These are phyloP conservation scores for Darksidea phi DNA, from an alignment of 495 filamentous ascomycete species.

Conservation along the genomic window DNA sequence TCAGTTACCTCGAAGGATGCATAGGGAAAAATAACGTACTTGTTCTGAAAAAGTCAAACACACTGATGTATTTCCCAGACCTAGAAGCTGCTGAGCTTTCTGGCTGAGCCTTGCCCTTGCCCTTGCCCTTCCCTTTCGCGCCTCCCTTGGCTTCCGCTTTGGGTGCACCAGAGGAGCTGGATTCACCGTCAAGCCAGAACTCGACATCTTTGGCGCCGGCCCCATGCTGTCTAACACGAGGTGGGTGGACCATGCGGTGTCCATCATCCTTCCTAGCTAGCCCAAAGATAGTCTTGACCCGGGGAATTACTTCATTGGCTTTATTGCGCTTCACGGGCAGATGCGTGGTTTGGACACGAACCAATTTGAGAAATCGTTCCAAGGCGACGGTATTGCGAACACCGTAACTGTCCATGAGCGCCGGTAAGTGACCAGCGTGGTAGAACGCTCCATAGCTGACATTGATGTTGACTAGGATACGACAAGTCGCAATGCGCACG, in stretches of 20 bases:
- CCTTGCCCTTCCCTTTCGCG: conserved; percentile 10
- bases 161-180: conserved; percentile 1
- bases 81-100: conserved; percentile 4
- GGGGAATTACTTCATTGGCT: conserved; percentile 8
- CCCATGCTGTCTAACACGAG: conserved; percentile 15
- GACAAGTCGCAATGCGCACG: conserved; percentile 44
- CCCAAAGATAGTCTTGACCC: conserved; percentile 27
- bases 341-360: conserved; percentile 19
- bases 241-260: conserved; percentile 15
- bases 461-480: conserved; percentile 51
- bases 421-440: conserved; percentile 30
- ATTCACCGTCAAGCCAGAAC: conserved; percentile 20
- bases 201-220: conserved; percentile 27
- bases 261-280: conserved; percentile 31
- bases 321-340: conserved; percentile 10
- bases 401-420: conserved; percentile 11
- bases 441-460: conserved; percentile 49
- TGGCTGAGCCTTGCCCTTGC: conserved; percentile 5
- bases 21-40: conserved; percentile 13
- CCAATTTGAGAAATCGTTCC: conserved; percentile 16
- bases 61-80: conserved; percentile 24
- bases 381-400: neutral
- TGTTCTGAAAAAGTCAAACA: conserved; percentile 26
- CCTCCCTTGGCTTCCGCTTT: conserved; percentile 1
- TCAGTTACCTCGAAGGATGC: conserved; percentile 5